Evolutionary conservation across 371 early-diverging fungal genomes (phyloP), one percentile per base, ranked within the genome.

Genomic region (Gilbertella persicaria): DNA sequence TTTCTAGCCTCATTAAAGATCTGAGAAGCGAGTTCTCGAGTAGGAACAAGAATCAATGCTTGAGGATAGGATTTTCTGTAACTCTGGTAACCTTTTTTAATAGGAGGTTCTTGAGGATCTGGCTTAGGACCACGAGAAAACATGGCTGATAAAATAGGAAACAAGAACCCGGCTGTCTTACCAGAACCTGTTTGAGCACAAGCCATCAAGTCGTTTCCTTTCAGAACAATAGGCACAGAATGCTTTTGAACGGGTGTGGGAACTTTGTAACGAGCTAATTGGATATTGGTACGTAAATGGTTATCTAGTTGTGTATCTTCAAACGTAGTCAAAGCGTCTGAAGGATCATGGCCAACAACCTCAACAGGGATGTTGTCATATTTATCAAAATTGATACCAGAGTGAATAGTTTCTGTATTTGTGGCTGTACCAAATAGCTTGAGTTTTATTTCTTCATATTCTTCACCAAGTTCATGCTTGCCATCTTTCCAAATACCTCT

Each of bases 331-430:
- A 44, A 21, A 8, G 14, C 45, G 17, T 50, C 51, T 12, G 61
- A 55, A n/a, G 85, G 84, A 53, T 90, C 75, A 48, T 80, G 70
- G n/a, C 97, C 97, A 12, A 88, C 88, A 4, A 89, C 91, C 49
- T 96, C 95, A 35, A 96, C 97, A 8, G 98, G 98, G 48, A 98
- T 98, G 69, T 94, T 90, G 49, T 95, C 92, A 73, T 98, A 98
- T 62, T 93, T 94, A 48, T 93, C 92, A 86, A 97, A 97, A 77
- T 97, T 96, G 74, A 97, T 96, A 16, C 98, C 98, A 20, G 91
- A 86, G 67, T 81, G 80, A 64, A 75, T 78, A 38, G 78, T 79
- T 55, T 90, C 89, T 42, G 70, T 69, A 39, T 88, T 87, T 20
- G 87, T 83, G 5, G 82, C 68, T n/a, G 66, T 62, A 17, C 95